Percentiles rank a stretch among this genome's conserved stretches.
Conservation (phyloP, 257 asterid species). For the Primulina eburnea region DNA sequence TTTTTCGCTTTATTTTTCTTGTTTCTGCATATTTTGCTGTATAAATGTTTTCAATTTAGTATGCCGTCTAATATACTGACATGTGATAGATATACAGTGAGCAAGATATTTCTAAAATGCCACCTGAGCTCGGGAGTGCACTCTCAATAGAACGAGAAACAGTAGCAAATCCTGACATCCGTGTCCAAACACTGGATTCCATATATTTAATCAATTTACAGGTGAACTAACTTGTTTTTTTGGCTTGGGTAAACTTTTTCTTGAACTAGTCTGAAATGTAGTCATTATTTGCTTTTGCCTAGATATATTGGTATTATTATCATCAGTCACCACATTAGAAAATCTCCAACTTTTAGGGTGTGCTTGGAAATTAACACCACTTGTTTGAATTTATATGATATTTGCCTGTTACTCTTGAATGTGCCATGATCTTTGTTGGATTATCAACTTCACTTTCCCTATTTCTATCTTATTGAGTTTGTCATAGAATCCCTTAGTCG, state of each 20-base stretch:
- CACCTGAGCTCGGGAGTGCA: conserved; percentile 86
- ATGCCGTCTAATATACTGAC: conserved; percentile 2
- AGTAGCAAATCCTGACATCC: conserved; percentile 69
- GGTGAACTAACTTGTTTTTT: conserved; percentile 38
- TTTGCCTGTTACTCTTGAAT: background rate
- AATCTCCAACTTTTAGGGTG: background rate
- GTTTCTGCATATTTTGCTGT: conserved; percentile 13
- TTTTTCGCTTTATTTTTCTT: background rate
- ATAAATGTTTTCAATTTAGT: background rate
- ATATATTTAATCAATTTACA: conserved; percentile 74
- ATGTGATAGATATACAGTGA: conserved; percentile 59
- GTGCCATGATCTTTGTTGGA: background rate
- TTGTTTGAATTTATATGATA: background rate
- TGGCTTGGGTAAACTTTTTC: background rate
- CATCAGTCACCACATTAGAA: background rate
- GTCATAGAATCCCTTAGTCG: background rate
- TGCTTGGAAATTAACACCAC: background rate
- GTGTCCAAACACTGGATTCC: conserved; percentile 75
- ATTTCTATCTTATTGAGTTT: background rate
- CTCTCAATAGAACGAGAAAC: conserved; percentile 93
- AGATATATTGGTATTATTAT: background rate
- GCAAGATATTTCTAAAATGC: conserved; percentile 87
- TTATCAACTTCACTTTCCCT: background rate
- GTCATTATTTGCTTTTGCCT: background rate
- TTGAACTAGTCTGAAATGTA: background rate